Percentiles rank a stretch among this genome's conserved stretches.
phyloP scores from a whole-genome alignment of 768 basidiomycete genomes.

The Sporobolomyces roseus region DNA sequence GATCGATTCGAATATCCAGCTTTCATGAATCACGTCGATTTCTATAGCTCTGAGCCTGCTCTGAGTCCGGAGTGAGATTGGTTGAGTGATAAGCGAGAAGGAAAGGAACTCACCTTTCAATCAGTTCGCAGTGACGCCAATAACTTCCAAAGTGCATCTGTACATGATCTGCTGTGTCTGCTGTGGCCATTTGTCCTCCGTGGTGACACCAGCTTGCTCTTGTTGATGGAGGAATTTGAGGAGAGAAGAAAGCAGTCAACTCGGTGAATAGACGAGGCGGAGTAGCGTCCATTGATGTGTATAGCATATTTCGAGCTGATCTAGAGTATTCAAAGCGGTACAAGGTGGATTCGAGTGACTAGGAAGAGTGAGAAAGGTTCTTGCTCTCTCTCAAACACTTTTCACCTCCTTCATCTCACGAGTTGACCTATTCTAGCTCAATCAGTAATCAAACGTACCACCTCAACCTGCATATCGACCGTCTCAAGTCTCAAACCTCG shows the following conservation, averaged over 20 bases:
- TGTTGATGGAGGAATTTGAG: not conserved
- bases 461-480: no score
- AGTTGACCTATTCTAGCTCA: not conserved
- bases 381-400: not conserved
- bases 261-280: not conserved
- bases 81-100: not conserved
- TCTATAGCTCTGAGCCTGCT: not conserved
- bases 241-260: constrained; percentile 16
- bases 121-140: not conserved
- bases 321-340: not conserved
- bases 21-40: not conserved
- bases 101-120: not conserved
- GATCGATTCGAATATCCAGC: not conserved
- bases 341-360: not conserved
- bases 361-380: not conserved
- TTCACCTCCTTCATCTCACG: not conserved
- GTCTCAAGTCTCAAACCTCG: not conserved
- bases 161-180: not conserved
- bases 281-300: not conserved
- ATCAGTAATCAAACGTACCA: no score
- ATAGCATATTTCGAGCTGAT: not conserved
- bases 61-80: not conserved
- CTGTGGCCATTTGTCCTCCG: not conserved
- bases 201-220: not conserved
- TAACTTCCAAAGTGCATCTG: not conserved